Conservation (phyloP, 164 flowering plant genomes). For the Liquidambar formosana region DNA sequence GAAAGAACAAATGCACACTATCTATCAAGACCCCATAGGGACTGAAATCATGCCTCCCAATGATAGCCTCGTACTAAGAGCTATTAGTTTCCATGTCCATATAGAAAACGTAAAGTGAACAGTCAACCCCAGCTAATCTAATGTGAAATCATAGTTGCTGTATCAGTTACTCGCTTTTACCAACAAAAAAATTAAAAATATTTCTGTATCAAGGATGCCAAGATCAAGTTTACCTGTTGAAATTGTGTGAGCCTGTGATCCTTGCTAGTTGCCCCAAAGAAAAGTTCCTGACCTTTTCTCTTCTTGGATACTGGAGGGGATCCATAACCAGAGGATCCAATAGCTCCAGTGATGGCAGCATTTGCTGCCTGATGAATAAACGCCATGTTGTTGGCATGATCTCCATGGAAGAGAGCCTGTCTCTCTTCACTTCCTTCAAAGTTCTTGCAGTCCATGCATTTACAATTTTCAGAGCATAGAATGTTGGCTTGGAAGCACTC, state of each 20-base stretch:
- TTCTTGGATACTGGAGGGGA: slow-evolving; percentile 72
- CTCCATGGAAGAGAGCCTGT: slow-evolving; percentile 81
- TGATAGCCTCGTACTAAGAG: background rate
- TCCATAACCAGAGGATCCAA: slow-evolving; percentile 90
- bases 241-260: slow-evolving; percentile 60
- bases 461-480: slow-evolving; percentile 95
- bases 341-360: slow-evolving; percentile 96
- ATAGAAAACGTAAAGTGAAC: background rate
- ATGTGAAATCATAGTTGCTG: background rate
- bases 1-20: background rate
- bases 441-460: slow-evolving; percentile 94
- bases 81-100: background rate
- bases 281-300: slow-evolving; percentile 72
- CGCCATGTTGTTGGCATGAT: slow-evolving; percentile 61
- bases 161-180: background rate
- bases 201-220: background rate
- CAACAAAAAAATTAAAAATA: background rate
- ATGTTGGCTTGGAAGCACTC: slow-evolving; percentile 98
- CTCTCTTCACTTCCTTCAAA: slow-evolving; percentile 98
- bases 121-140: background rate
- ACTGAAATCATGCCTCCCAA: background rate
- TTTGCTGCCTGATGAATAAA: slow-evolving; percentile 94
- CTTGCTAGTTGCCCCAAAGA: slow-evolving; percentile 48
- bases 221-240: slow-evolving; percentile 53
- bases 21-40: background rate